A percentile compares a stretch with the other conserved stretches of the same genome.
Evolutionary conservation across 495 filamentous ascomycete species (phyloP).

Genomic region (Hyaloscypha bicolor): DNA sequence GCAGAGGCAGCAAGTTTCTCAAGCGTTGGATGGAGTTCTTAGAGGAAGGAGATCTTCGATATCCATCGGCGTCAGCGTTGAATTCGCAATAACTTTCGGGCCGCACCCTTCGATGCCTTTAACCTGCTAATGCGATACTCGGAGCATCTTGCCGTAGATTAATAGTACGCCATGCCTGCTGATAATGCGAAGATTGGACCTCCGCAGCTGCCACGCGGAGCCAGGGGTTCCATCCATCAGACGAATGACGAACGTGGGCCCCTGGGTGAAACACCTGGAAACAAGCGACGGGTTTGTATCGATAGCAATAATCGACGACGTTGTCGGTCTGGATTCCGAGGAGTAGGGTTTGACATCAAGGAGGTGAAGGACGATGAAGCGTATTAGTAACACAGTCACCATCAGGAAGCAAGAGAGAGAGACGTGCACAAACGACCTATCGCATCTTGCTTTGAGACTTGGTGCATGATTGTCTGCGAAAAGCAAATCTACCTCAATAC

Average conservation of each 20-base stretch:
- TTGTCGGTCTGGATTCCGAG: neutral
- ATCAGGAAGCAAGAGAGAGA: too few species aligned
- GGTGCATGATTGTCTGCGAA: slow-evolving; percentile 11
- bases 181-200: neutral
- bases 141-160: slow-evolving; percentile 6
- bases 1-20: slow-evolving; percentile 77
- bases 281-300: slow-evolving; percentile 4
- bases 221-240: slow-evolving; percentile 20
- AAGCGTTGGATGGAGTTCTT: slow-evolving; percentile 88
- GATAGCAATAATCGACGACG: neutral
- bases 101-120: neutral
- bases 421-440: slow-evolving; percentile 6
- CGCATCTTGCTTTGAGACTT: slow-evolving; percentile 10
- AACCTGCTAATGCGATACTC: neutral
- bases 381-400: too few species aligned
- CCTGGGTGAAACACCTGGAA: slow-evolving; percentile 24
- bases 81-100: slow-evolving; percentile 16
- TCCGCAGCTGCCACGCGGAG: slow-evolving; percentile 15
- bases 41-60: slow-evolving; percentile 82
- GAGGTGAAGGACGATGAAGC: too few species aligned
- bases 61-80: slow-evolving; percentile 70
- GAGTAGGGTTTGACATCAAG: neutral
- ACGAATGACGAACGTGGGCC: slow-evolving; percentile 31
- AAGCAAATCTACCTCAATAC: slow-evolving; percentile 7
- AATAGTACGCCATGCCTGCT: slow-evolving; percentile 20